Percentiles rank a stretch among this genome's conserved stretches.
Conservation (phyloP, 2,329 filamentous ascomycete genomes). For the Diplocarpon rosae region DNA sequence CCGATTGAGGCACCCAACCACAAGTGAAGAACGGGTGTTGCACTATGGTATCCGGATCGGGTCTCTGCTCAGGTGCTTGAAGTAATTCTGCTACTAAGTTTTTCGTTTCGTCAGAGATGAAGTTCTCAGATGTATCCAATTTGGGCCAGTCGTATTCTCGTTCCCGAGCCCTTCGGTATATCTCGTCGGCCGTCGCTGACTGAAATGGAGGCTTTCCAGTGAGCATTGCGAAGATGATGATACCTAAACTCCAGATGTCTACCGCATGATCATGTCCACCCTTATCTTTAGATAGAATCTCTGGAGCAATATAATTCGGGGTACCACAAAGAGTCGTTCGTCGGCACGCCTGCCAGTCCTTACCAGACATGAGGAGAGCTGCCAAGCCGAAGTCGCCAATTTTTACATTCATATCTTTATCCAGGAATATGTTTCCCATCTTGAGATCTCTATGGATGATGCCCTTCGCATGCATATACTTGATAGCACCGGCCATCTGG, state of each 20-base stretch:
- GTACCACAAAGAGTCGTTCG: slow-evolving; percentile 93
- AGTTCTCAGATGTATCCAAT: slow-evolving; percentile 51
- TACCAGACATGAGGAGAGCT: slow-evolving; percentile 80
- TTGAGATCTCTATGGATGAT: slow-evolving; percentile 96
- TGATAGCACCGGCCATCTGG: slow-evolving; percentile 92
- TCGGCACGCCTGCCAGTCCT: slow-evolving; percentile 70
- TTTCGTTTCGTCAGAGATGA: slow-evolving; percentile 65
- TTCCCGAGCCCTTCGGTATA: slow-evolving; percentile 60
- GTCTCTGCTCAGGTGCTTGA: slow-evolving; percentile 62
- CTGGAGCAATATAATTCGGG: slow-evolving; percentile 95
- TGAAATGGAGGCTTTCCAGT: slow-evolving; percentile 96
- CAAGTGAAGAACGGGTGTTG: slow-evolving; percentile 70
- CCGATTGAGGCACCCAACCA: slow-evolving; percentile 56
- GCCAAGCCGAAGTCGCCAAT: slow-evolving; percentile 95
- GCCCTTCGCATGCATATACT: slow-evolving; percentile 92
- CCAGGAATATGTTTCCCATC: slow-evolving; percentile 95
- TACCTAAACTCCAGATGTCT: slow-evolving; percentile 94
- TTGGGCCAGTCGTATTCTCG: slow-evolving; percentile 74
- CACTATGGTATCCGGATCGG: slow-evolving; percentile 67
- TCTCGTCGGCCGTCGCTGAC: slow-evolving; percentile 77
- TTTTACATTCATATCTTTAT: slow-evolving; percentile 92
- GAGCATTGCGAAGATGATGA: slow-evolving; percentile 96
- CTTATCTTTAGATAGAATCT: slow-evolving; percentile 88
- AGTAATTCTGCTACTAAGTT: slow-evolving; percentile 68
- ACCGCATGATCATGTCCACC: slow-evolving; percentile 97